Conservation (phyloP, 23 red algal species). For the Porphyridium purpureum region DNA sequence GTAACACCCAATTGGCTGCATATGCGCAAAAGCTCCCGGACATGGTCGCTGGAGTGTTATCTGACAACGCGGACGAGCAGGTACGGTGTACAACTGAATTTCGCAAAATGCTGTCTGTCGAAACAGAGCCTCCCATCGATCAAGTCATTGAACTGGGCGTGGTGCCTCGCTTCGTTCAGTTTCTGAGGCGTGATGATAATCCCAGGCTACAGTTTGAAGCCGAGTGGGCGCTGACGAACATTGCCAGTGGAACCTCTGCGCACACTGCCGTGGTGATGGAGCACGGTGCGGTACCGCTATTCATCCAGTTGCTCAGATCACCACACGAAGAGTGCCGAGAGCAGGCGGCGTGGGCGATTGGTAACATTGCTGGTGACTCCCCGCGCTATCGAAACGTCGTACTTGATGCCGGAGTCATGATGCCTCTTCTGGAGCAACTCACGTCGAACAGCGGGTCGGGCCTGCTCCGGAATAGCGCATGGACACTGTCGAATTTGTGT, state of each 20-base stretch:
- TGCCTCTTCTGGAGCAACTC: slow-evolving; percentile 57
- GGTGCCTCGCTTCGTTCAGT: slow-evolving; percentile 74
- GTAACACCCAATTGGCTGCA: no score
- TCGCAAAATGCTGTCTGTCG: slow-evolving; percentile 63
- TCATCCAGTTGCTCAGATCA: slow-evolving; percentile 70
- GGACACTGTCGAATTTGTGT: slow-evolving; percentile 90
- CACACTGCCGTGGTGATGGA: slow-evolving; percentile 87
- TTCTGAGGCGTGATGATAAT: slow-evolving; percentile 40
- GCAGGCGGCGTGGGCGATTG: slow-evolving; percentile 92
- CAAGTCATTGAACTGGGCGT: slow-evolving; percentile 66
- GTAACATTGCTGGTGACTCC: slow-evolving; percentile 93
- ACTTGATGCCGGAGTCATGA: slow-evolving; percentile 57
- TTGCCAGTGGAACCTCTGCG: slow-evolving; percentile 67
- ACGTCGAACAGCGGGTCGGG: slow-evolving; percentile 38
- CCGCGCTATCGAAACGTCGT: slow-evolving; percentile 71
- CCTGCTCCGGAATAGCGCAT: slow-evolving; percentile 79
- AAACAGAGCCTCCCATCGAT: slow-evolving; percentile 81
- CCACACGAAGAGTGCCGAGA: slow-evolving; percentile 80
- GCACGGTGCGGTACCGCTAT: slow-evolving; percentile 60
- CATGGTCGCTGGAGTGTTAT: slow-evolving; percentile 55
- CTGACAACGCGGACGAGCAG: slow-evolving; percentile 28
- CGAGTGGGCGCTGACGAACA: slow-evolving; percentile 88
- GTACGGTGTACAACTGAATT: slow-evolving; percentile 57
- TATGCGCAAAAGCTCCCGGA: slow-evolving; percentile 17
- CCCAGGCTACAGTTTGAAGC: slow-evolving; percentile 93